Evolutionary conservation across 352 stramenopile genomes (phyloP).

Genomic region (Stramenopiles sp.): DNA sequence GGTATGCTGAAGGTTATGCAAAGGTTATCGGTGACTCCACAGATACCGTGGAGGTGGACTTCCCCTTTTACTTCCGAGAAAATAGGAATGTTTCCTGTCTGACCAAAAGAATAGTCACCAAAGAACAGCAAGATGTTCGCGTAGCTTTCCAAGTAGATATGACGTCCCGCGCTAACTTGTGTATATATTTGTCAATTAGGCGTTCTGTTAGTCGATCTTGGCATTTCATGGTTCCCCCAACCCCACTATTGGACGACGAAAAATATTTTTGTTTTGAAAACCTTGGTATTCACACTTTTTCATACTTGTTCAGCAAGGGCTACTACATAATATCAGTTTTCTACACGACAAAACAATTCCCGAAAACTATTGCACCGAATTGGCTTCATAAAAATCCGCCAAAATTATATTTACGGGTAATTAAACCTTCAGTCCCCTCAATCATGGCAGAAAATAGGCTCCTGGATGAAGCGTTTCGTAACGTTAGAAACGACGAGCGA

Average conservation of each 20-base stretch:
- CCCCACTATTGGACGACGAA: background rate
- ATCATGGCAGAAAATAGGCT: background rate
- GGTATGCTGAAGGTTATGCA: too few relatives aligned
- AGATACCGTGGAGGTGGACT: too few relatives aligned
- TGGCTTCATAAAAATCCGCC: background rate
- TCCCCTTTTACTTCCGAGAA: too few relatives aligned
- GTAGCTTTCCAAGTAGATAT: too few relatives aligned
- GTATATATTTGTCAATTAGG: background rate
- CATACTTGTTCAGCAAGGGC: background rate
- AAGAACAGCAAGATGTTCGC: too few relatives aligned
- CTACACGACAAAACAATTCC: background rate
- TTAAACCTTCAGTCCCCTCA: background rate
- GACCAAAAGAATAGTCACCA: too few relatives aligned
- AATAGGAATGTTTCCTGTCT: too few relatives aligned
- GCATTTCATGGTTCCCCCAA: background rate
- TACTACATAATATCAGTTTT: background rate
- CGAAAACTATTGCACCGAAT: background rate
- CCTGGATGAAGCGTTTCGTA: background rate
- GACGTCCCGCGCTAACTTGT: too few relatives aligned
- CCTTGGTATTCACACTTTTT: background rate
- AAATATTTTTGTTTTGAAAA: background rate
- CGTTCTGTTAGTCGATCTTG: background rate
- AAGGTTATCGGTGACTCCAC: too few relatives aligned
- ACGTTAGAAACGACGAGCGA: background rate
- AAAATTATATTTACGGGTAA: background rate